These are phyloP conservation scores for Bacidia gigantensis DNA, from an alignment of 495 filamentous ascomycete genomes.

Conservation along the genomic window DNA sequence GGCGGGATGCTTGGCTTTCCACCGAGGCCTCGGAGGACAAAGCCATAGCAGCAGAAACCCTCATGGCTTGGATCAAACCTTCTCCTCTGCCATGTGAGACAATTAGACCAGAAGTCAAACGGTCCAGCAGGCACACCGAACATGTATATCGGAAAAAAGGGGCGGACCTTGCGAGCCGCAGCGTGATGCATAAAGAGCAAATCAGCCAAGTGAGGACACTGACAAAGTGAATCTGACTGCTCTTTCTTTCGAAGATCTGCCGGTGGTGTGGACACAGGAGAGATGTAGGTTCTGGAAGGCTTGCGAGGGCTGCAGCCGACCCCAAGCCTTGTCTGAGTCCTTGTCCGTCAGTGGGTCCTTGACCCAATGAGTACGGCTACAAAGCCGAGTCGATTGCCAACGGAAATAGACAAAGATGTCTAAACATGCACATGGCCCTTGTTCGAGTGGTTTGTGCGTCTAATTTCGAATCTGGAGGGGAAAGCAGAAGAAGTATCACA, in stretches of 20 bases:
- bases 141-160: neutral
- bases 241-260: no score
- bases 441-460: neutral
- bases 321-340: neutral
- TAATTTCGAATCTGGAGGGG: neutral
- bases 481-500: neutral
- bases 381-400: constrained; percentile 1
- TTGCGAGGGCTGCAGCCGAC: neutral
- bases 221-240: no score
- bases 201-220: no score
- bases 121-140: no score
- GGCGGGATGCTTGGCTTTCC: no score
- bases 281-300: neutral
- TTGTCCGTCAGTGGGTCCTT: neutral
- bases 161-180: neutral
- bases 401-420: neutral
- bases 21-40: no score
- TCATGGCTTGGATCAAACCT: no score
- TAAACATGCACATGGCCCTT: neutral
- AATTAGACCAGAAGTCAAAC: no score
- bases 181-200: no score
- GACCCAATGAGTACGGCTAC: neutral
- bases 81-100: no score
- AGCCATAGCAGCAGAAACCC: no score
- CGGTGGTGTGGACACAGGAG: no score